A percentile compares a stretch with the other conserved stretches of the same genome.
Evolutionary conservation across 148 eudicot species (phyloP).

Genomic region (Silene uniflora): DNA sequence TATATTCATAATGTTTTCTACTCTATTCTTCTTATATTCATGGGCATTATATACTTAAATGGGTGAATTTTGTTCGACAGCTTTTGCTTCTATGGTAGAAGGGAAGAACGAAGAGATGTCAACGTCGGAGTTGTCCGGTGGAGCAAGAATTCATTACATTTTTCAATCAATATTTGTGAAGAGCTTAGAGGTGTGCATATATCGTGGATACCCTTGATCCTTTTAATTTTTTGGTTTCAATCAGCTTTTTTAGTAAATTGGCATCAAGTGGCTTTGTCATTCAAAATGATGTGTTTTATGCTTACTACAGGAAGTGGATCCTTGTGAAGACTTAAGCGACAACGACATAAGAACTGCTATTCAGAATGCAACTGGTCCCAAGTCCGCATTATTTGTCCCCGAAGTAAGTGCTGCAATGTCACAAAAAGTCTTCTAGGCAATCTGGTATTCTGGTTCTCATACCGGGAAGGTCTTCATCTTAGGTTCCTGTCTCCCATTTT

Average conservation of each 20-base stretch:
- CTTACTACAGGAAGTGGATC: slow-evolving; percentile 81
- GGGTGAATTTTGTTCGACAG: slow-evolving; percentile 38
- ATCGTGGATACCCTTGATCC: background rate
- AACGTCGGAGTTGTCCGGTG: slow-evolving; percentile 94
- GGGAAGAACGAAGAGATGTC: slow-evolving; percentile 96
- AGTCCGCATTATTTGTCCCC: slow-evolving; percentile 91
- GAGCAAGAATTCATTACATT: slow-evolving; percentile 92
- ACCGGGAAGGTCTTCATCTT: background rate
- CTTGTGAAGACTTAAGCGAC: slow-evolving; percentile 91
- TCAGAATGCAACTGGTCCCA: slow-evolving; percentile 98
- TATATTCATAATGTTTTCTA: background rate
- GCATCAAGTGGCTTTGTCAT: background rate
- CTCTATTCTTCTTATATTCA: background rate
- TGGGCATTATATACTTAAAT: background rate
- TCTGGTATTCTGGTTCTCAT: background rate
- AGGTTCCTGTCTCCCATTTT: background rate
- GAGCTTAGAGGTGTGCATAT: slow-evolving; percentile 75
- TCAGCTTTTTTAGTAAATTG: background rate
- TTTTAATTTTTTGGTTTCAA: background rate
- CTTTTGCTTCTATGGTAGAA: slow-evolving; percentile 87
- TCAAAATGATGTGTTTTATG: background rate
- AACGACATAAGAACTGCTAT: slow-evolving; percentile 94
- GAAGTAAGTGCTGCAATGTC: slow-evolving; percentile 56
- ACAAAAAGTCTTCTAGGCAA: background rate
- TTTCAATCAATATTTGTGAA: slow-evolving; percentile 90